Conservation (phyloP, 129 eudicot species). For the Arctium lappa region DNA sequence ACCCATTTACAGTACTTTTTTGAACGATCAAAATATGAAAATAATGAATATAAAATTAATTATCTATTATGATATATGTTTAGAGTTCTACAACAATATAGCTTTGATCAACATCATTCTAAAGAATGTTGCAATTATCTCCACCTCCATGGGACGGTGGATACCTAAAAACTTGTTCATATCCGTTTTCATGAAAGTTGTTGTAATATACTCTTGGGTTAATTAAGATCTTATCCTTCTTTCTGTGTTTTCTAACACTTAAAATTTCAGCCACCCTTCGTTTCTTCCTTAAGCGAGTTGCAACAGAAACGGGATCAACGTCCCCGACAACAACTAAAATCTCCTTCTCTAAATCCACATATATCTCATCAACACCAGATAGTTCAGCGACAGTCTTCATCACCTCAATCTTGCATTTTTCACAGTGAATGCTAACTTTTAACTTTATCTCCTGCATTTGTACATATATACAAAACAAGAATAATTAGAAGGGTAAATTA, state of each 20-base stretch:
- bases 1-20: too few relatives aligned
- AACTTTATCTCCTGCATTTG: constrained; percentile 31
- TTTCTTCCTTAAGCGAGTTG: constrained; percentile 36
- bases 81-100: background rate
- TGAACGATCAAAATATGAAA: too few relatives aligned
- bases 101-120: background rate
- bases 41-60: too few relatives aligned
- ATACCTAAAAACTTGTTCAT: background rate
- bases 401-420: constrained; percentile 34
- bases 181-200: constrained; percentile 2
- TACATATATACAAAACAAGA: background rate
- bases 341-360: constrained; percentile 26
- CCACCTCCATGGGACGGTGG: constrained; percentile 2
- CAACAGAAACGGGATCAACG: constrained; percentile 29
- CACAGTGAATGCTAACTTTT: constrained; percentile 27
- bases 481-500: background rate
- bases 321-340: constrained; percentile 25
- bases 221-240: background rate
- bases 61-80: too few relatives aligned
- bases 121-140: constrained; percentile 21
- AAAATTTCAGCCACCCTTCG: constrained; percentile 7
- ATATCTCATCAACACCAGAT: constrained; percentile 19
- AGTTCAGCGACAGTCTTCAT: constrained; percentile 19
- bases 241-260: constrained; percentile 23
- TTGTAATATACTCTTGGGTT: constrained; percentile 6